Evolutionary conservation across 2,329 filamentous ascomycete genomes (phyloP).

Genomic region (Fusarium sp.): DNA sequence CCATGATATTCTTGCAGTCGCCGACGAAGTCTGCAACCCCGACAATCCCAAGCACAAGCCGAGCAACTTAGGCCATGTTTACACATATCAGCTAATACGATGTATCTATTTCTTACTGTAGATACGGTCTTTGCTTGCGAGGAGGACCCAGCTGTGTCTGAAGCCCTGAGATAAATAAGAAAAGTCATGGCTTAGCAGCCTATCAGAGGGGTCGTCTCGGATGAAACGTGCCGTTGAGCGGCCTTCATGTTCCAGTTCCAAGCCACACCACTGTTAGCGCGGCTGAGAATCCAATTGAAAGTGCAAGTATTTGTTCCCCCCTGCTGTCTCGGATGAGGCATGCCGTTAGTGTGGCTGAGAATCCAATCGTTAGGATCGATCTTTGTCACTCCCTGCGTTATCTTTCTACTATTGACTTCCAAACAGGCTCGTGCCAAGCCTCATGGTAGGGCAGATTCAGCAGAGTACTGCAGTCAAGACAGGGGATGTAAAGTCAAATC

Average conservation of each 20-base stretch:
- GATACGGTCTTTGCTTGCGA: neutral
- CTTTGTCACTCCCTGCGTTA: neutral
- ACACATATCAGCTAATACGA: too few relatives aligned
- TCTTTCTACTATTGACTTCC: neutral
- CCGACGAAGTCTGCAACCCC: too few relatives aligned
- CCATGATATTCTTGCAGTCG: too few relatives aligned
- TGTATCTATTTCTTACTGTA: too few relatives aligned
- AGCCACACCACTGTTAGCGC: neutral
- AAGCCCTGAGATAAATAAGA: neutral
- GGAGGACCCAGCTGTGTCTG: neutral
- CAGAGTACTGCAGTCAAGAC: neutral
- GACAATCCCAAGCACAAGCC: too few relatives aligned
- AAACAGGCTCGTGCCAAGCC: neutral
- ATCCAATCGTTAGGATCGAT: neutral
- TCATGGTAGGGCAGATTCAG: neutral
- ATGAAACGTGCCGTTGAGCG: neutral
- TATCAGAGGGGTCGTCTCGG: neutral
- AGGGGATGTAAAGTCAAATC: neutral
- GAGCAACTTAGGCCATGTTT: too few relatives aligned
- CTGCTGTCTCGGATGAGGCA: neutral
- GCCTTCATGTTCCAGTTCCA: neutral
- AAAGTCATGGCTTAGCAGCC: neutral
- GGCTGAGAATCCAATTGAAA: neutral
- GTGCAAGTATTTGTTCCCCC: neutral
- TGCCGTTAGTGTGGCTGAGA: neutral